Evolutionary conservation across 345 rosid species (phyloP).

Genomic region (Citrus glauca): DNA sequence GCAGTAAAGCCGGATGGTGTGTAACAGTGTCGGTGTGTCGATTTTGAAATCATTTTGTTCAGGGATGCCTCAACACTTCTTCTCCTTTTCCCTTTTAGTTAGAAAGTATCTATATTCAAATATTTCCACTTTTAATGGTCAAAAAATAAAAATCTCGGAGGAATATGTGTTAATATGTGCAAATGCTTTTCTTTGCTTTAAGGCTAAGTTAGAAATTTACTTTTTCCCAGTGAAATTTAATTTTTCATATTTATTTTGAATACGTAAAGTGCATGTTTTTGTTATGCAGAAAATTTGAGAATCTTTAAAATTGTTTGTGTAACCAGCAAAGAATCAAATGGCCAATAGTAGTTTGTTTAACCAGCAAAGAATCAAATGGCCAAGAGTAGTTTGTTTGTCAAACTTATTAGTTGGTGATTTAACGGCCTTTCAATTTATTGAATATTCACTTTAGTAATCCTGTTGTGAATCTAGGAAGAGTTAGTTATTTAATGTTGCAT

Average conservation of each 20-base stretch:
- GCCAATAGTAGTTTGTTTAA: conserved; percentile 8
- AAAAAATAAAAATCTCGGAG: background rate
- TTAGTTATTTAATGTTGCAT: background rate
- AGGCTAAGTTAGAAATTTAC: background rate
- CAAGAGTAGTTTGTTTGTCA: conserved; percentile 19
- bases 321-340: conserved; percentile 11
- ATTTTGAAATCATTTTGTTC: background rate
- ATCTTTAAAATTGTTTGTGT: background rate
- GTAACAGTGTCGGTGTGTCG: background rate
- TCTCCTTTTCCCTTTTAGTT: background rate
- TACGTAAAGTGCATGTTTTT: background rate
- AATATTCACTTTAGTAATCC: background rate
- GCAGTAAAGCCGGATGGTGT: background rate
- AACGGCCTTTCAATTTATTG: background rate
- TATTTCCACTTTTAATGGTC: background rate
- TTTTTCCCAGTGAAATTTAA: background rate
- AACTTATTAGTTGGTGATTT: background rate
- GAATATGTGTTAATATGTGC: background rate
- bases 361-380: too few relatives aligned
- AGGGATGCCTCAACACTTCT: background rate
- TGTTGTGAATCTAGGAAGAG: background rate
- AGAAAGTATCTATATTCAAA: background rate
- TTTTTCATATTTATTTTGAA: background rate
- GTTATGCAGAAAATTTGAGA: background rate
- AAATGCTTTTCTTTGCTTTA: background rate